phyloP scores from a whole-genome alignment of 2,329 filamentous ascomycete species.

The Penicillium sp. region DNA sequence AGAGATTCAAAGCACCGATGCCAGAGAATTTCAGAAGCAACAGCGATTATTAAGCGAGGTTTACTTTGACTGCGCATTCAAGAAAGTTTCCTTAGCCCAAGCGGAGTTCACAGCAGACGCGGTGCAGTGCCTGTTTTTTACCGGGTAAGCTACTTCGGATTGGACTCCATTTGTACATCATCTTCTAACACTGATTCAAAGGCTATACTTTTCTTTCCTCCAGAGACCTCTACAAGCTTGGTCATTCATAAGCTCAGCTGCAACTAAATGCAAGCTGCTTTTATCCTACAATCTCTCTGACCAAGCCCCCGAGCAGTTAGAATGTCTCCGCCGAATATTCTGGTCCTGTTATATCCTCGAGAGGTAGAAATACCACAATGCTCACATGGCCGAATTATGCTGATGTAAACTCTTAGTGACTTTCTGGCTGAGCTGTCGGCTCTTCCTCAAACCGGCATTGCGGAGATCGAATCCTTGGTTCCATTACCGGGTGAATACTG shows the following conservation, averaged over 20 bases:
- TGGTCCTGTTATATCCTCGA: slow-evolving; percentile 62
- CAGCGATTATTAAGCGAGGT: slow-evolving; percentile 46
- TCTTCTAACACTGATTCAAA: background rate
- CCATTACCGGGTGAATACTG: slow-evolving; percentile 54
- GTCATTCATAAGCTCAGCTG: slow-evolving; percentile 56
- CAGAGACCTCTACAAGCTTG: slow-evolving; percentile 58
- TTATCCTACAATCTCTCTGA: slow-evolving; percentile 49
- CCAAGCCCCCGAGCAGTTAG: slow-evolving; percentile 47
- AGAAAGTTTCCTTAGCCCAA: slow-evolving; percentile 52
- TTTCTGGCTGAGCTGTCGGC: slow-evolving; percentile 58
- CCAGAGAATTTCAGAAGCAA: slow-evolving; percentile 35
- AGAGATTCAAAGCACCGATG: slow-evolving; percentile 23
- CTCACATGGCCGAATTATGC: background rate
- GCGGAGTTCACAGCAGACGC: slow-evolving; percentile 53
- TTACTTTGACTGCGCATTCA: slow-evolving; percentile 54
- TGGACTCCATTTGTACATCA: too few relatives aligned
- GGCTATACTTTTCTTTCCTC: slow-evolving; percentile 57
- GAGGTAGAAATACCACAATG: slow-evolving; percentile 40
- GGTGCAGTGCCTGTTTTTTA: slow-evolving; percentile 57
- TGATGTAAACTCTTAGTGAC: slow-evolving; percentile 44
- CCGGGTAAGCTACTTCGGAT: slow-evolving; percentile 47
- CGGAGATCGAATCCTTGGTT: slow-evolving; percentile 57
- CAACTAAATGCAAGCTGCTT: slow-evolving; percentile 56
- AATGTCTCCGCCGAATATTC: slow-evolving; percentile 57
- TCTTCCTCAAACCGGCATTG: slow-evolving; percentile 56